phyloP scores from a whole-genome alignment of 2,329 filamentous ascomycete genomes.

The Pseudohalonectria lignicola region DNA sequence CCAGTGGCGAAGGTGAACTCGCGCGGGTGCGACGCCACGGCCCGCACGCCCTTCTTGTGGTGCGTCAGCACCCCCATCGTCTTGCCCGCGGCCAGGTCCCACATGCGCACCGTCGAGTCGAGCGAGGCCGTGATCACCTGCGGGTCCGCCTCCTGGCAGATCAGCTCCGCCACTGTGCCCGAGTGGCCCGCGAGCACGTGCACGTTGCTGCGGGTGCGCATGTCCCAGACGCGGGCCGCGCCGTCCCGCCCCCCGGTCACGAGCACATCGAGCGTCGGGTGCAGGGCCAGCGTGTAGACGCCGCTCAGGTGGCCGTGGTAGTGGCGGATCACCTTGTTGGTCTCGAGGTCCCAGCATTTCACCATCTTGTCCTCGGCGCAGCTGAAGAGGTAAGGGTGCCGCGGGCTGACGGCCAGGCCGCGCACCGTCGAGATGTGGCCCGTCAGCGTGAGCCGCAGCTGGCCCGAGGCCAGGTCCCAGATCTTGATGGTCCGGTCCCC shows the following conservation, averaged over 20 bases:
- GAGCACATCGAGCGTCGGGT: constrained; percentile 87
- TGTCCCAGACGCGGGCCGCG: constrained; percentile 94
- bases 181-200: constrained; percentile 90
- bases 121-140: constrained; percentile 92
- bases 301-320: constrained; percentile 96
- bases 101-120: constrained; percentile 82
- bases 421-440: constrained; percentile 91
- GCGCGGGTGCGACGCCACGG: constrained; percentile 71
- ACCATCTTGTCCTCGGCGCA: constrained; percentile 99
- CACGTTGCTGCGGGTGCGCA: constrained; percentile 91
- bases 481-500: constrained; percentile 98
- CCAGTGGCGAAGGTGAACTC: constrained; percentile 96
- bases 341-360: constrained; percentile 98
- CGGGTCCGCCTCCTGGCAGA: constrained; percentile 92
- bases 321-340: constrained; percentile 97
- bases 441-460: constrained; percentile 75
- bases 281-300: constrained; percentile 86
- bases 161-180: constrained; percentile 76
- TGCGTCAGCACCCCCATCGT: constrained; percentile 93
- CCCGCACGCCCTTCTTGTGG: constrained; percentile 94
- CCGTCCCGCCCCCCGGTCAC: constrained; percentile 93
- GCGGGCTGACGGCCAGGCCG: constrained; percentile 80
- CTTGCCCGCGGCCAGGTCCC: constrained; percentile 94
- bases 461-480: constrained; percentile 87
- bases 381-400: constrained; percentile 94